These are phyloP conservation scores for Testicularia cyperi DNA, from an alignment of 1,284 basidiomycete genomes.

Conservation along the genomic window DNA sequence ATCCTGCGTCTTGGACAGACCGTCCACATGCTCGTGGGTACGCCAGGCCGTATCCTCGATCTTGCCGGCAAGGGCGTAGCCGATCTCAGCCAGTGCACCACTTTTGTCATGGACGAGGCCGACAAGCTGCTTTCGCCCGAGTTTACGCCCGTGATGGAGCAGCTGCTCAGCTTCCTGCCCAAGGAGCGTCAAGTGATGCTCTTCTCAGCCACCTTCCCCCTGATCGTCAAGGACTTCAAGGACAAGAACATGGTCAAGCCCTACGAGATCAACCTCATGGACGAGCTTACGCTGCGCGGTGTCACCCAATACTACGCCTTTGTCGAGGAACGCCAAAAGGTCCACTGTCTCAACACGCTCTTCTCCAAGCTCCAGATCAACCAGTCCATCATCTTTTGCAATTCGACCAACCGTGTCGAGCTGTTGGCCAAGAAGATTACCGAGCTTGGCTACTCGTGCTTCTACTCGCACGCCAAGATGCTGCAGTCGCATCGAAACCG, in stretches of 20 bases:
- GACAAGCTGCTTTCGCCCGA: constrained; percentile 97
- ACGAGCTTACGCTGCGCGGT: constrained; percentile 95
- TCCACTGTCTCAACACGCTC: constrained; percentile 95
- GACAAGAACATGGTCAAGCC: constrained; percentile 97
- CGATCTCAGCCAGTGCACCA: constrained; percentile 87
- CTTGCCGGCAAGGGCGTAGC: constrained; percentile 90
- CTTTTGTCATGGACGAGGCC: constrained; percentile 85
- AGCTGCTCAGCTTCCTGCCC: constrained; percentile 82
- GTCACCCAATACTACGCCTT: constrained; percentile 99
- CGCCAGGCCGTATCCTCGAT: constrained; percentile 93
- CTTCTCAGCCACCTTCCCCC: constrained; percentile 97
- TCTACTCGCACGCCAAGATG: constrained; percentile 99
- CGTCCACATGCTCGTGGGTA: constrained; percentile 95
- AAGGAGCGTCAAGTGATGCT: constrained; percentile 93
- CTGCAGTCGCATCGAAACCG: constrained; percentile 96
- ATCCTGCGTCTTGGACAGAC: constrained; percentile 81
- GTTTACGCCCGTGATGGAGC: constrained; percentile 98
- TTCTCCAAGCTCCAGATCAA: constrained; percentile 99
- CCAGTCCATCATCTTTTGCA: constrained; percentile 99
- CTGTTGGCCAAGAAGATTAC: constrained; percentile 98
- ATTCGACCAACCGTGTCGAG: constrained; percentile 98
- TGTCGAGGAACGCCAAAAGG: constrained; percentile 98
- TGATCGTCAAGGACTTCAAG: constrained; percentile 99
- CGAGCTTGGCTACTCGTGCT: constrained; percentile 98
- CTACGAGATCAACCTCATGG: constrained; percentile 99